Conservation (phyloP, 2,329 filamentous ascomycete genomes). For the Aphanoascus verrucosus region DNA sequence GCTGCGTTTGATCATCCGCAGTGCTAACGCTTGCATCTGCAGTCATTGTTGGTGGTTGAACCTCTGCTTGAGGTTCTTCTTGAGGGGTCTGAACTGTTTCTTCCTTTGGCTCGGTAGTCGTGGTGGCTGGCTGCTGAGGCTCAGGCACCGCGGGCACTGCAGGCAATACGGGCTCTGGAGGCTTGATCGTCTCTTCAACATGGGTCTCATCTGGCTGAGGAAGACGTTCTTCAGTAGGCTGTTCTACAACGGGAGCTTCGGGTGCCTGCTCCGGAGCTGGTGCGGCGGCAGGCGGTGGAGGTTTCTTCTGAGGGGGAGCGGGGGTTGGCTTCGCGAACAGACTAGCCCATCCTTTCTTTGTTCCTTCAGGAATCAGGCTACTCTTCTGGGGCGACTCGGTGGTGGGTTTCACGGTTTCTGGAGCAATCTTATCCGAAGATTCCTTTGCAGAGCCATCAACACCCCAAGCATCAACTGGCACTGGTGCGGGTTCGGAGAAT, state of each 20-base stretch:
- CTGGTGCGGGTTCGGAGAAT: constrained; percentile 1
- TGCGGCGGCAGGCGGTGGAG: constrained; percentile 33
- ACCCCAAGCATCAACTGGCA: constrained; percentile 14
- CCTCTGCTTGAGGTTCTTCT: constrained; percentile 31
- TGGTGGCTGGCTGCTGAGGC: constrained; percentile 6
- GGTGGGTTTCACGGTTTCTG: constrained; percentile 19
- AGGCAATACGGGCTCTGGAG: constrained; percentile 21
- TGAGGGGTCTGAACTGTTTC: constrained; percentile 37
- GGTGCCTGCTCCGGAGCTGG: constrained; percentile 12
- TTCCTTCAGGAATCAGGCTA: constrained; percentile 29
- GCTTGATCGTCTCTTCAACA: constrained; percentile 31
- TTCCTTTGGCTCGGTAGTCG: constrained; percentile 29
- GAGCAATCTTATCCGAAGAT: constrained; percentile 19
- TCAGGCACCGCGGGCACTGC: constrained; percentile 22
- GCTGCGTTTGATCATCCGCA: constrained; percentile 50
- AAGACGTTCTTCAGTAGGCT: constrained; percentile 12
- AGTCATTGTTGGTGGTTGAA: constrained; percentile 27
- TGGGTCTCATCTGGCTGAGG: constrained; percentile 18
- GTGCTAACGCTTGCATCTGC: constrained; percentile 28
- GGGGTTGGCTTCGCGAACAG: constrained; percentile 58
- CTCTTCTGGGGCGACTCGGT: constrained; percentile 22
- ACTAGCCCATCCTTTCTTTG: constrained; percentile 55
- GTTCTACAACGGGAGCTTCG: constrained; percentile 18
- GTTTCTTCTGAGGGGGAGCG: constrained; percentile 39
- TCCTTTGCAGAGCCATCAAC: constrained; percentile 19